phyloP scores from a whole-genome alignment of 2,329 filamentous ascomycete genomes.

The Botrytis aclada region DNA sequence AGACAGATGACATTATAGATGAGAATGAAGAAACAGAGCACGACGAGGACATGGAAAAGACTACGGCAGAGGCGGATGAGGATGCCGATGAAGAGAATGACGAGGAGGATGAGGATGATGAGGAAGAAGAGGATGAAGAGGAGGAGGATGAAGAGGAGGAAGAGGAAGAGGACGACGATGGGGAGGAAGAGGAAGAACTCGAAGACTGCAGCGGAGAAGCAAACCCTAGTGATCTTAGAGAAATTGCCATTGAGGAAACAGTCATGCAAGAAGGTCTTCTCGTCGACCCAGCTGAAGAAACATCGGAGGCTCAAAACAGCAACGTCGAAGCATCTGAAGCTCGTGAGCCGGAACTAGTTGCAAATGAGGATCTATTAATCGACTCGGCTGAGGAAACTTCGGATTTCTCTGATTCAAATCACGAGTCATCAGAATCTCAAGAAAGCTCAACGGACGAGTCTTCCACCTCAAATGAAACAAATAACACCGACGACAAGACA shows the following conservation, averaged over 20 bases:
- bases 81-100: slow-evolving; percentile 20
- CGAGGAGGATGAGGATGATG: slow-evolving; percentile 17
- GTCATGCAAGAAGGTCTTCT: slow-evolving; percentile 7
- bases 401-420: not conserved
- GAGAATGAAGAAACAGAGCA: slow-evolving; percentile 14
- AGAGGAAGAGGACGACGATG: not conserved
- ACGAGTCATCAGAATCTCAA: slow-evolving; percentile 11
- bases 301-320: not conserved
- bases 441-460: slow-evolving; percentile 7
- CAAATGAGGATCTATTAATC: not conserved
- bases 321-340: not conserved
- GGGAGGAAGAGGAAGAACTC: not conserved
- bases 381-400: not conserved
- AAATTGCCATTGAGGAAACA: slow-evolving; percentile 4
- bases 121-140: slow-evolving; percentile 13
- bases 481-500: not conserved
- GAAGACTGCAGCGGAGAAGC: not conserved
- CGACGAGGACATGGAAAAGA: slow-evolving; percentile 19
- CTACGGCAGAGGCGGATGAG: slow-evolving; percentile 16
- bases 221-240: not conserved
- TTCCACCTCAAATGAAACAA: not conserved
- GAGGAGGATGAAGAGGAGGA: slow-evolving; percentile 20
- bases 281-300: not conserved
- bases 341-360: not conserved
- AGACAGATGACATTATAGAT: slow-evolving; percentile 15